Conservation (phyloP, 1,139 yeast genomes). For the Magnusiomyces fungicola region DNA sequence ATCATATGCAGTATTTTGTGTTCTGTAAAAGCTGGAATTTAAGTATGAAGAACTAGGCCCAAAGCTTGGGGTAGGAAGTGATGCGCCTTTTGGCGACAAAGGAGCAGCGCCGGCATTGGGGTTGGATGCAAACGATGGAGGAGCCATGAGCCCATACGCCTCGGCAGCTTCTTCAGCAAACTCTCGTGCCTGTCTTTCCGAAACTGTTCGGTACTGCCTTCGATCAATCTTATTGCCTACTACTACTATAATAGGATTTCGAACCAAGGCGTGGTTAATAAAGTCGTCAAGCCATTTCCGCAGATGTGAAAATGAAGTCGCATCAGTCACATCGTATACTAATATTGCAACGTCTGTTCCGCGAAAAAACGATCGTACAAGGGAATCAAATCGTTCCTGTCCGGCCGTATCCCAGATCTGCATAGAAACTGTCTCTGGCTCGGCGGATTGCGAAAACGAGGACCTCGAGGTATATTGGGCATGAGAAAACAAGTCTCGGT, state of each 20-base stretch:
- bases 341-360: slow-evolving; percentile 55
- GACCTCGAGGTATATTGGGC: no score
- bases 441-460: not conserved
- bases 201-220: slow-evolving; percentile 18
- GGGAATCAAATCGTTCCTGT: slow-evolving; percentile 55
- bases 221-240: slow-evolving; percentile 52
- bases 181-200: slow-evolving; percentile 20
- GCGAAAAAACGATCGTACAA: slow-evolving; percentile 51
- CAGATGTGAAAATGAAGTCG: slow-evolving; percentile 43
- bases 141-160: not conserved
- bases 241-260: slow-evolving; percentile 43
- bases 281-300: slow-evolving; percentile 48
- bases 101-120: not conserved
- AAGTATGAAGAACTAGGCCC: not conserved
- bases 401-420: slow-evolving; percentile 68
- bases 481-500: no score
- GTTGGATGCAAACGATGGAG: not conserved
- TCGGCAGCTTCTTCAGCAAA: slow-evolving; percentile 12
- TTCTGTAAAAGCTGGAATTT: not conserved
- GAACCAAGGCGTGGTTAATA: slow-evolving; percentile 44
- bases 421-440: slow-evolving; percentile 32
- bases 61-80: not conserved
- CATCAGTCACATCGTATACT: slow-evolving; percentile 51
- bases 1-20: not conserved
- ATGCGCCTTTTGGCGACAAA: no score